Percentiles rank a stretch among this genome's conserved stretches.
Evolutionary conservation across 176 grass and related monocot genomes (phyloP).

Genomic region (Elaeis guineensis): DNA sequence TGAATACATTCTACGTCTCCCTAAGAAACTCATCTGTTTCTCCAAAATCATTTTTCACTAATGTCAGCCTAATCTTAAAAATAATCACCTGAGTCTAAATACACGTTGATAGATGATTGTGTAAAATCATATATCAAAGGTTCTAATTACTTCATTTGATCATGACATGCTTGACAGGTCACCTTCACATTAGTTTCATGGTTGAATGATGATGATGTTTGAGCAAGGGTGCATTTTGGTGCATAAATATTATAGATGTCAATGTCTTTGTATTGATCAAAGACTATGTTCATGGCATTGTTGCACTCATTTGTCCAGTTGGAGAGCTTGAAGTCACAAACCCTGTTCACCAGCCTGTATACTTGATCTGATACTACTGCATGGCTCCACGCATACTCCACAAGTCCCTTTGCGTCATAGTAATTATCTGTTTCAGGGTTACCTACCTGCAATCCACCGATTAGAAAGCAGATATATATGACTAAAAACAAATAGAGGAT

Average conservation of each 20-base stretch:
- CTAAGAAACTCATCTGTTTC: background rate
- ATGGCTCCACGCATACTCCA: constrained; percentile 80
- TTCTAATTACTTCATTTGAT: no score
- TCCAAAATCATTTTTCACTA: background rate
- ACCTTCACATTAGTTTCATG: constrained; percentile 8
- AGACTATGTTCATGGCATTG: constrained; percentile 28
- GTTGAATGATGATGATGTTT: constrained; percentile 21
- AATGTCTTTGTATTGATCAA: constrained; percentile 43
- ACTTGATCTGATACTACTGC: constrained; percentile 49
- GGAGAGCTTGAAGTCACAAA: constrained; percentile 49
- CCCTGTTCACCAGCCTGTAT: constrained; percentile 27
- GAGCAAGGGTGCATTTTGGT: constrained; percentile 62
- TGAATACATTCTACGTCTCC: constrained; percentile 29
- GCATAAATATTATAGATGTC: constrained; percentile 90
- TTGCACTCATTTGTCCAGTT: constrained; percentile 47
- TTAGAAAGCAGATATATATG: no score
- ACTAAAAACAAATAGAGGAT: no score
- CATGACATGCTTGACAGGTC: background rate
- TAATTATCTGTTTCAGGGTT: constrained; percentile 57
- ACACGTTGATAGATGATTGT: no score
- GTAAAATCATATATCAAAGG: no score
- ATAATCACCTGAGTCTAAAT: no score
- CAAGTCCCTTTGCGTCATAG: constrained; percentile 54
- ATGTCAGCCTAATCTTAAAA: no score
- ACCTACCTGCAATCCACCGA: constrained; percentile 39